Base-by-base conservation (phyloP, 1,284 basidiomycete genomes). In the Pseudozyma pruni region DNA sequence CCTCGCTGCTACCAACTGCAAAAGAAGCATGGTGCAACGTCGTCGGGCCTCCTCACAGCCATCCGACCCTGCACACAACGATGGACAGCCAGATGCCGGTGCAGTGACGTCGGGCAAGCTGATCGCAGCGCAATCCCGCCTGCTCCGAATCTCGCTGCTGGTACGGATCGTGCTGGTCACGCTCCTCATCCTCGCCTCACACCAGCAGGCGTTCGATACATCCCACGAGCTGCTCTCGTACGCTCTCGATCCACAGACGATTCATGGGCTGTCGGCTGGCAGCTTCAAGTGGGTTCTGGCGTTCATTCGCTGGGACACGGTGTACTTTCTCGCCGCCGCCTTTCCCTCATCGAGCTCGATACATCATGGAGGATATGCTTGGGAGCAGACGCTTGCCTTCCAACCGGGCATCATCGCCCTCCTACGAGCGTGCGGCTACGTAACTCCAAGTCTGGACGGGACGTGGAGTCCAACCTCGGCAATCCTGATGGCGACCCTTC, bases 341-440 rank as follows among this genome's bases (percentile, higher is more conserved):
- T 54, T 56, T 3, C 76, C 68, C 25, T 17, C 48, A 41, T 13
- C 23, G 13, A 20, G 16, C 16, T 7, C 19, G 14, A 31, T 32
- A 8, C 55, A 59, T 23, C 29, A 5, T 13, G 70, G 50, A 2
- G 78, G 78, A 1, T 91, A 95, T 81, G 79, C 83, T 5, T 89
- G 88, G 81, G 95, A 98, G 81, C 87, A 96, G 76, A 86, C 91
- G 74, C 90, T 91, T 85, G 95, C 95, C 0, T 98, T 94, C 80
- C 87, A 93, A 67, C 91, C 91, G 2, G 92, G 88, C 7, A 72
- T 78, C 34, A 52, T 78, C 8, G 47, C 29, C 11, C 46, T 81
- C 8, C 52, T 80, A 1, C 49, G 79, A 1, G 0, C 43, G 4
- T 13, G 51, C 0, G 76, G 76, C 0, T 69, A 57, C 29, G 8